These are phyloP conservation scores for Calocera viscosa DNA, from an alignment of 768 basidiomycete species.

Conservation along the genomic window DNA sequence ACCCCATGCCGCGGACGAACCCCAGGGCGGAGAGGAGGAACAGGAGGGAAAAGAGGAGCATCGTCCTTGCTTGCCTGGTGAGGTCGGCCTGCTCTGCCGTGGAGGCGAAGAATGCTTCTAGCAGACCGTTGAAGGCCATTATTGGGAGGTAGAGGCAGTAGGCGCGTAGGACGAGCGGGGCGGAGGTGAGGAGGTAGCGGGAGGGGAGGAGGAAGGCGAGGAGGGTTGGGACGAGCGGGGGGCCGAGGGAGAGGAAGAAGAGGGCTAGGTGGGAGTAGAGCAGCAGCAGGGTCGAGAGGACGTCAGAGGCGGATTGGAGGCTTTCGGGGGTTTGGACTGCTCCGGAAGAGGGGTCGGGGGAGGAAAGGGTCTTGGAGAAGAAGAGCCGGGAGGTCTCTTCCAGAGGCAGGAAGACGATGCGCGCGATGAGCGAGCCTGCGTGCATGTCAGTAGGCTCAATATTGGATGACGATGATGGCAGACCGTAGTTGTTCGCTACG, in stretches of 20 bases:
- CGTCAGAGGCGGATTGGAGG: constrained; percentile 33
- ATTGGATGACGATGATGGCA: constrained; percentile 18
- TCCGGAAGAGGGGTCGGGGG: background rate
- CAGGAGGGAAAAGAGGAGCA: constrained; percentile 59
- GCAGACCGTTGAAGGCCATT: constrained; percentile 76
- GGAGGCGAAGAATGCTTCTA: constrained; percentile 83
- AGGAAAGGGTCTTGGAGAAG: constrained; percentile 56
- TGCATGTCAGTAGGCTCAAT: background rate
- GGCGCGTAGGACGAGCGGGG: constrained; percentile 58
- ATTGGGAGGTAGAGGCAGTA: constrained; percentile 87
- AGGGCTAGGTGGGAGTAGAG: constrained; percentile 56
- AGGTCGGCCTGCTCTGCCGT: constrained; percentile 58
- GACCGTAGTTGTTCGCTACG: constrained; percentile 90
- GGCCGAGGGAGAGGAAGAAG: constrained; percentile 61
- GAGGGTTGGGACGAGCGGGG: constrained; percentile 58
- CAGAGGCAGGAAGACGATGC: constrained; percentile 87
- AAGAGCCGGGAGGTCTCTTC: constrained; percentile 85
- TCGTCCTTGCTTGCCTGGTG: constrained; percentile 54
- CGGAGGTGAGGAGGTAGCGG: constrained; percentile 47
- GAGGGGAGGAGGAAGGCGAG: constrained; percentile 53
- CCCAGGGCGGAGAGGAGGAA: constrained; percentile 45
- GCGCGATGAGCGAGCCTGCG: constrained; percentile 78
- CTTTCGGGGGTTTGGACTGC: background rate
- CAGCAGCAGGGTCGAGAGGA: constrained; percentile 40
- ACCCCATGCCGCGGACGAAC: constrained; percentile 35